Evolutionary conservation across 768 basidiomycete species (phyloP), one percentile per base, ranked within the genome.

Genomic region (Fomitopsis pulvina): DNA sequence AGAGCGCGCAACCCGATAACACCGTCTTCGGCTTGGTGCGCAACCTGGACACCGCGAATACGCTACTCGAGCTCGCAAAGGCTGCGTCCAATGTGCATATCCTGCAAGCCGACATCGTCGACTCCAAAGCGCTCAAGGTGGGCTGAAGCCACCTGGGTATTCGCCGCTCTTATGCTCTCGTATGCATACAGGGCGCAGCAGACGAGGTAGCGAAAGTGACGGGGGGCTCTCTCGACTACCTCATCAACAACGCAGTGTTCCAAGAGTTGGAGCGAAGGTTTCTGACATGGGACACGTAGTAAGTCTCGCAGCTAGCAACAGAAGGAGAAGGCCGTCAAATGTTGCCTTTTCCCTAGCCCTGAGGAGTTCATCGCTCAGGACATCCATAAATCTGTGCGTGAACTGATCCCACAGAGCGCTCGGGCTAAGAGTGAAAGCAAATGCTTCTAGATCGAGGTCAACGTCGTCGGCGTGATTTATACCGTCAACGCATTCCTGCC

Each of bases 401-500:
- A 60, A 25, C 14, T 18, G 34, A 6, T 37, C 14, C 4, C 34
- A 6, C 14, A n/a, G n/a, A n/a, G n/a, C n/a, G n/a, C n/a, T n/a
- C n/a, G n/a, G n/a, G n/a, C n/a, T n/a, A n/a, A n/a, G n/a, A n/a
- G n/a, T n/a, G n/a, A n/a, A n/a, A n/a, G n/a, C n/a, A n/a, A n/a
- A n/a, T n/a, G n/a, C n/a, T n/a, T n/a, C n/a, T 18, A 37, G 34
- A 16, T 37, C 14, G 6, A 37, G 18, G 34, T 37, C 6, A 74
- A 75, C 58, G 64, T 68, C 39, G 40, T 68, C 43, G 71, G 69
- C 27, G 60, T 64, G 18, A 58, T 70, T 16, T 59, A 62, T 51
- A 64, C 68, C 12, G 67, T 61, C 52, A 68, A 68, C 56, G 58
- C 57, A 3, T 70, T 74, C 62, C 63, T 75, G 3, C 72, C 72